Percentiles rank a stretch among this genome's conserved stretches.
Evolutionary conservation across 2,329 filamentous ascomycete genomes (phyloP).

Genomic region (Fusarium xylarioides): DNA sequence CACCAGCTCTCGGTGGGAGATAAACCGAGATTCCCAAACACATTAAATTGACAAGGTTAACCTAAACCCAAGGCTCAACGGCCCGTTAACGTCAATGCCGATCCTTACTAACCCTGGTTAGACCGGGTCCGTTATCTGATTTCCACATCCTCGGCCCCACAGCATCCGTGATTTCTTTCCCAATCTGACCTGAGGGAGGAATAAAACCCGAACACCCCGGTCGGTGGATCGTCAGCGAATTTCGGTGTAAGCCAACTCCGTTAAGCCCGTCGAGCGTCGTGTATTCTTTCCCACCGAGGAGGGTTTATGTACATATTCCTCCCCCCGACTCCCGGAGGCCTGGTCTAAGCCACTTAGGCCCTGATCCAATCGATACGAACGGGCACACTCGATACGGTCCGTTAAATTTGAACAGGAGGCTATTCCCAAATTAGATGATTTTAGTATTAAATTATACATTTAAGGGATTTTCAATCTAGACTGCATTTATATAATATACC

Average conservation of each 20-base stretch:
- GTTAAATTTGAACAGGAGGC: no score
- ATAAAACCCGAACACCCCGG: not conserved
- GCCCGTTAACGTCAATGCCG: not conserved
- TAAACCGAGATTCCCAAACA: not conserved
- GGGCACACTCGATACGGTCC: no score
- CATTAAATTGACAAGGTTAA: not conserved
- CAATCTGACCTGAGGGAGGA: not conserved
- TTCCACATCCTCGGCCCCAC: not conserved
- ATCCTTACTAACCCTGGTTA: not conserved
- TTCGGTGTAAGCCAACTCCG: not conserved
- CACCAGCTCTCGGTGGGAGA: not conserved
- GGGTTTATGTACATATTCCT: not conserved
- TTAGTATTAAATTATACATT: no score
- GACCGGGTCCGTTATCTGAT: not conserved
- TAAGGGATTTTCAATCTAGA: no score
- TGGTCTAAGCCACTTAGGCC: no score
- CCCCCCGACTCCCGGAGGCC: not conserved
- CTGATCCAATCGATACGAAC: no score
- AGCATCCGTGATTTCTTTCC: not conserved
- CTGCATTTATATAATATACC: no score
- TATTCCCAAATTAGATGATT: no score
- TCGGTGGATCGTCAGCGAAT: not conserved
- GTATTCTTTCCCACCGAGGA: not conserved
- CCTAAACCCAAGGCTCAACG: not conserved
- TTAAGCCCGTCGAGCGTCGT: not conserved